A percentile compares a stretch with the other conserved stretches of the same genome.
Evolutionary conservation across 768 basidiomycete species (phyloP).

Genomic region (Calocera cornea): DNA sequence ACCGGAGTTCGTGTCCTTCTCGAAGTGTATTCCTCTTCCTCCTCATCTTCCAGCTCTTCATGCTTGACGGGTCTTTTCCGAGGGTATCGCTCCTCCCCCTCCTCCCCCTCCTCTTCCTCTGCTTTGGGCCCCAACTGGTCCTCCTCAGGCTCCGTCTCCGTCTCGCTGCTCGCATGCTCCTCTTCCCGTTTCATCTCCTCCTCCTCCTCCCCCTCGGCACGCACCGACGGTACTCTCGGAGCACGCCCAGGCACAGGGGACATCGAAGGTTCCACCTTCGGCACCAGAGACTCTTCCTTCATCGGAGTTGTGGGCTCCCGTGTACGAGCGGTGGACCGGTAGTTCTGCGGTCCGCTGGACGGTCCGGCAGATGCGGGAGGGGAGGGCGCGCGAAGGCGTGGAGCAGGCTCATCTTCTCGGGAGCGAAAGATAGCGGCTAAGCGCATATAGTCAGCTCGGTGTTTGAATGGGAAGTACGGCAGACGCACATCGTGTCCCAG

Average conservation of each 20-base stretch:
- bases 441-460: not conserved
- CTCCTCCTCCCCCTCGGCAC: not conserved
- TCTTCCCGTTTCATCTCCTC: not conserved
- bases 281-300: not conserved
- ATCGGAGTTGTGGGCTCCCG: not conserved
- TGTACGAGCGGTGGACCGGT: not conserved
- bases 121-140: not conserved
- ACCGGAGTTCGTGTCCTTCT: no score
- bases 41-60: not conserved
- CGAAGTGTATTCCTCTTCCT: not conserved
- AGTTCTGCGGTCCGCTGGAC: not conserved
- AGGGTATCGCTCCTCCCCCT: not conserved
- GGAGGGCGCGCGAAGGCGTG: not conserved
- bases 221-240: not conserved
- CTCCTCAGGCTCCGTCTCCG: conserved; percentile 1
- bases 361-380: not conserved
- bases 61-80: not conserved
- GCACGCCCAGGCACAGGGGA: not conserved
- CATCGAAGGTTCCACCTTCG: not conserved
- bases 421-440: not conserved
- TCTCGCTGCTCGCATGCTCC: not conserved
- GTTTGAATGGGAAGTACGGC: not conserved
- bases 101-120: not conserved
- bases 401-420: not conserved
- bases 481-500: not conserved